Evolutionary conservation across 169 alveolate genomes (phyloP).

Genomic region (Plasmodium ovale): DNA sequence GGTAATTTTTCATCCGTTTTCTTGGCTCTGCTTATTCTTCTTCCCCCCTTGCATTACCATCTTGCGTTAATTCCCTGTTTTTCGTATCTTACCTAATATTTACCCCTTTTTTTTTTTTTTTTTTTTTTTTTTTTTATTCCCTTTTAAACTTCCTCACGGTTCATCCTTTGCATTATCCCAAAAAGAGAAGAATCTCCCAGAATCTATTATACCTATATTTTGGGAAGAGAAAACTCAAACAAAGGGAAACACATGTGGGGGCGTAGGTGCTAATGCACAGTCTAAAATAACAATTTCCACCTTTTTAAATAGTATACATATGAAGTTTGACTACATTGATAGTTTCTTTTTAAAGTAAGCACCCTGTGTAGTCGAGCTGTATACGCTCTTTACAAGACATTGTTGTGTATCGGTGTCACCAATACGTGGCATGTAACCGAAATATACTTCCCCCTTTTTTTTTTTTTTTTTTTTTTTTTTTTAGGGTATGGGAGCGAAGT

Average conservation of each 20-base stretch:
- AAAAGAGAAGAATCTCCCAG: constrained; percentile 29
- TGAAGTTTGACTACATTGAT: constrained; percentile 27
- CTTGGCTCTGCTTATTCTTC: not conserved
- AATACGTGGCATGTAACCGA: no score
- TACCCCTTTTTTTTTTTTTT: not conserved
- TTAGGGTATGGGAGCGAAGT: constrained; percentile 33
- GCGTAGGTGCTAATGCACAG: no score
- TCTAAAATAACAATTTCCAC: constrained; percentile 25
- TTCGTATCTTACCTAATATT: no score
- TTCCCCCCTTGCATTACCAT: not conserved
- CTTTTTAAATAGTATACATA: constrained; percentile 22
- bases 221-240: constrained; percentile 39
- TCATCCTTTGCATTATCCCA: no score
- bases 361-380: not conserved
- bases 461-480: not conserved
- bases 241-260: constrained; percentile 1
- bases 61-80: not conserved
- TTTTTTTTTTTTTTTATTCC: not conserved
- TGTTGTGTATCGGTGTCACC: no score
- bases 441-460: not conserved
- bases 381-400: not conserved
- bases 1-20: not conserved
- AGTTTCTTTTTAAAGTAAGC: constrained; percentile 37
- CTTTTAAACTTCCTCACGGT: no score
- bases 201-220: constrained; percentile 44